Base-by-base conservation (phyloP, 495 filamentous ascomycete genomes). In the Penicillium fimorum region DNA sequence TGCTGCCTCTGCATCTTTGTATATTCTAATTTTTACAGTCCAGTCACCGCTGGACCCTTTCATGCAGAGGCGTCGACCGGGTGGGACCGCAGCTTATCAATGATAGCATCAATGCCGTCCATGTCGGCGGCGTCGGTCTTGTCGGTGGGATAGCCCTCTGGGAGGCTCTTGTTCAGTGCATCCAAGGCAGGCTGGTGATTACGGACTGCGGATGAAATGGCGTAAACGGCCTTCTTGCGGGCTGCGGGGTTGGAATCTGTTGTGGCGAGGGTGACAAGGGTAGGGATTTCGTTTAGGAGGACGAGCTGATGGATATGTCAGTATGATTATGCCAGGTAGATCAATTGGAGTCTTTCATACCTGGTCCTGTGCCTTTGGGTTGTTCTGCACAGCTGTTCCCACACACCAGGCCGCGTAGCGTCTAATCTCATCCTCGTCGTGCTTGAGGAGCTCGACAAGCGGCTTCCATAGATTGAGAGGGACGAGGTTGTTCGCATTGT, bases 301-400 rank as follows among this genome's bases (percentile, higher is more conserved):
- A 95, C 68, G 35, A 95, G 71, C 78, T 81, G 49, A 56, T 29
- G 52, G 2, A 35, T 33, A 33, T 38, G 58, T 76, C 57, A 75
- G 62, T 44, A 11, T 38, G 3, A 9, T 17, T 24, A 33, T 25
- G 11, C 45, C 8, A 2, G 25, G 7, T 27, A n/a, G 22, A 10
- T 22, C 24, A 35, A 40, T 51, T 13, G 17, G 25, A n/a, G 20
- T 4, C 10, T 12, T 9, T 66, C 77, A 58, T 73, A 82, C 80
- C 59, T 82, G 83, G 72, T 92, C 87, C 70, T 98, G 94, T 17
- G 81, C 82, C 68, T 86, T 88, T 29, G 79, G 77, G 67, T 98
- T 97, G 69, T 98, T 98, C 79, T 97, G 91, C 53, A 97, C 95
- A 3, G 95, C 93, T 5, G 92, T 96, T 27, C 89, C 90, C 30